These are phyloP conservation scores for Leccinum disarticulatum DNA, from an alignment of 768 basidiomycete species.

Conservation along the genomic window DNA sequence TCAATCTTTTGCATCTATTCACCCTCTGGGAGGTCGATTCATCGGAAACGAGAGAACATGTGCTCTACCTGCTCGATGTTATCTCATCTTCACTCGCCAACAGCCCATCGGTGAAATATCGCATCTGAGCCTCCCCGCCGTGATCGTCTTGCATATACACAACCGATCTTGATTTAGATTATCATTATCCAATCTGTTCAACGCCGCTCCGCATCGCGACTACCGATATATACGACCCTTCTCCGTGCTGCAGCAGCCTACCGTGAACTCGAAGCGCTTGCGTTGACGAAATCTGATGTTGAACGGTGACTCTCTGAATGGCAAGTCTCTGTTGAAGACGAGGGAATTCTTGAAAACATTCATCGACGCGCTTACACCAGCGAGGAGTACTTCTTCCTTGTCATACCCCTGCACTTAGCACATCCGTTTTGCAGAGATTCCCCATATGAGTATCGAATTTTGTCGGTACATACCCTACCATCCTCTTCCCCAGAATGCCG, in stretches of 20 bases:
- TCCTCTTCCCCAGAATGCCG: constrained; percentile 50
- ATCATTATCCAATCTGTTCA: constrained; percentile 74
- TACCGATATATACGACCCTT: constrained; percentile 60
- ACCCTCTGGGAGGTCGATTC: constrained; percentile 55
- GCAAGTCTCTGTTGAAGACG: constrained; percentile 61
- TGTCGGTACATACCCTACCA: constrained; percentile 62
- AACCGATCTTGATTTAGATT: constrained; percentile 36
- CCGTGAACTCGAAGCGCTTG: constrained; percentile 61
- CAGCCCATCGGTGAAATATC: constrained; percentile 64
- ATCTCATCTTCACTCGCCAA: constrained; percentile 57
- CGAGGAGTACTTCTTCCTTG: constrained; percentile 40
- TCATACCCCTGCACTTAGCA: background rate
- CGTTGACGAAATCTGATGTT: constrained; percentile 58
- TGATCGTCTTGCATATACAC: background rate
- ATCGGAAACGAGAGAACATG: constrained; percentile 51
- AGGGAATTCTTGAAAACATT: constrained; percentile 67
- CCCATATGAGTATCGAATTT: constrained; percentile 64
- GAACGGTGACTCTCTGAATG: constrained; percentile 50
- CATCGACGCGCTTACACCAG: constrained; percentile 55
- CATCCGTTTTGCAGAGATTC: constrained; percentile 40
- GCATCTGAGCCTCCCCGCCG: constrained; percentile 48
- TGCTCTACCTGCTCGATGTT: constrained; percentile 49
- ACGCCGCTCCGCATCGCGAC: constrained; percentile 68
- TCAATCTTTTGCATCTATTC: constrained; percentile 75
- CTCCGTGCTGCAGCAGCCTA: constrained; percentile 58